Evolutionary conservation across 805 yeast genomes (phyloP).

Genomic region (Wickerhamiella qilinensis): DNA sequence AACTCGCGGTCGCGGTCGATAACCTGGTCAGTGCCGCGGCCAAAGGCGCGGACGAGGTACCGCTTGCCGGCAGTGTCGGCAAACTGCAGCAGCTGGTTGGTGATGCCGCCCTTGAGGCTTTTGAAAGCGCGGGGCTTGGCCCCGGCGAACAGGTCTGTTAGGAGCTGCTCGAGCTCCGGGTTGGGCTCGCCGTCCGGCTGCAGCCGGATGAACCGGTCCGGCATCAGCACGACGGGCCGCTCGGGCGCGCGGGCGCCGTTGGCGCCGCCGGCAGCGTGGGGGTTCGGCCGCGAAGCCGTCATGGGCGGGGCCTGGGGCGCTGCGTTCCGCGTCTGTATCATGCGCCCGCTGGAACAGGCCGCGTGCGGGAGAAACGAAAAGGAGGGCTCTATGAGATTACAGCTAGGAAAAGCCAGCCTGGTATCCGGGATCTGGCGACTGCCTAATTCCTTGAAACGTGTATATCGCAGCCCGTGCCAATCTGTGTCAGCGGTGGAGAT

Average conservation of each 20-base stretch:
- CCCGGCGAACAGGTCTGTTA: neutral
- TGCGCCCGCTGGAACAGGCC: too few species aligned
- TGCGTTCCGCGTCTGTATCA: too few species aligned
- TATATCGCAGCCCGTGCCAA: too few species aligned
- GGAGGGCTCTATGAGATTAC: too few species aligned
- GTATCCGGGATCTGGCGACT: too few species aligned
- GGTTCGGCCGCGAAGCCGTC: too few species aligned
- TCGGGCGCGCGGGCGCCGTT: neutral
- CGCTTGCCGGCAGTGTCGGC: constrained; percentile 8
- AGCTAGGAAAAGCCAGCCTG: too few species aligned
- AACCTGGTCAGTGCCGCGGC: constrained; percentile 53
- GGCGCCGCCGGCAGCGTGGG: too few species aligned
- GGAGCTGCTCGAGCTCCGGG: neutral
- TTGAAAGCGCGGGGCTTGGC: neutral
- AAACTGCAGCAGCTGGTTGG: constrained; percentile 22
- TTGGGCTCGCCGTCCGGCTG: neutral
- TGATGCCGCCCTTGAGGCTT: constrained; percentile 23
- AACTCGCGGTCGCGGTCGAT: constrained; percentile 63
- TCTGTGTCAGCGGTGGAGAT: too few species aligned
- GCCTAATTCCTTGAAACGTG: too few species aligned
- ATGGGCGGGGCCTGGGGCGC: too few species aligned
- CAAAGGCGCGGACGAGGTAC: constrained; percentile 49
- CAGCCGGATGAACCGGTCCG: neutral
- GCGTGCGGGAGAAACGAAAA: too few species aligned
- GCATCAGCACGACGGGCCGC: neutral